Base-by-base conservation (phyloP, 2,329 filamentous ascomycete genomes). In the Alternaria rosae region DNA sequence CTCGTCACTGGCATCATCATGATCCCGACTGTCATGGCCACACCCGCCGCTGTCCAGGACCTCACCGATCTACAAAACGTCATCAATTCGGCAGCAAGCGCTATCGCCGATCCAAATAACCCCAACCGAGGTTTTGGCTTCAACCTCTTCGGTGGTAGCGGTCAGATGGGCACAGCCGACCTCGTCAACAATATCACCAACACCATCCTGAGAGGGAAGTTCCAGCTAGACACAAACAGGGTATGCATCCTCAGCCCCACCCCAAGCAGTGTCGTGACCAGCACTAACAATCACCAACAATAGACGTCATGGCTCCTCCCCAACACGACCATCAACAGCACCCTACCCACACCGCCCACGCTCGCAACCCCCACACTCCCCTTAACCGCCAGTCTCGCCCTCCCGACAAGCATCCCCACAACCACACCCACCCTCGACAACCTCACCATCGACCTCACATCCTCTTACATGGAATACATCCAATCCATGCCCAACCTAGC, bases 131-230 rank as follows among this genome's bases (percentile, higher is more conserved):
- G 70, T 44, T 78, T 71, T 69, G 73, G 75, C 2, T 67, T 71
- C 48, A 62, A 66, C 10, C 35, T 67, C 4, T 48, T 68, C 10
- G 62, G 57, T 21, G 51, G 57, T 23, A 61, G 52, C 41, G 66
- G 61, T 26, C 62, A 66, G 45, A 60, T 76, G 61, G 70, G 72
- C 26, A 78, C 76, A 17, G 76, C 75, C 3, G 70, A 78, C 54
- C 64, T 77, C 15, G 60, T 78, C 26, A 64, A 70, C 55, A 79
- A 78, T 53, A 70, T 78, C 52, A 78, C 75, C 8, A 70, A 54
- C 9, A 73, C 72, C 7, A 69, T 78, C 10, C 44, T 78, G 52
- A 62, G 65, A 35, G 67, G 68, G 5, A 78, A 78, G 55, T 78
- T 67, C 12, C 69, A 75, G 54, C 59, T 78, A 9, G 70, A 78